Evolutionary conservation across 2,329 filamentous ascomycete genomes (phyloP), one percentile per base, ranked within the genome.

Genomic region (Tolypocladium ophioglossoides): DNA sequence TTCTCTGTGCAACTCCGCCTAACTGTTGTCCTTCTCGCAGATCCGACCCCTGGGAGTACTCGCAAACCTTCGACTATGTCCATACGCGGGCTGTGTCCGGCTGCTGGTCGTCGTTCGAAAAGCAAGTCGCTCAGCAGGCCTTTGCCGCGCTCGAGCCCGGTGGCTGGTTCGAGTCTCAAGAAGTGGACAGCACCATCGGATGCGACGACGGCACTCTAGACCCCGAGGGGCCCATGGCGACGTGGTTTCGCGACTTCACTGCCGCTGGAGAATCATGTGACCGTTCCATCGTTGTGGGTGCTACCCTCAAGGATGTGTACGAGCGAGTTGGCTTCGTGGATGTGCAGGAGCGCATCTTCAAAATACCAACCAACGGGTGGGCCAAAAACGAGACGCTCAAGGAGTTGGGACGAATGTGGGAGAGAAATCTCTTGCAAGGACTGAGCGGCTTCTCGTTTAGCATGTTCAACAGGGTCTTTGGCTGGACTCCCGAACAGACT

Each of bases 111-210:
- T 68, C 74, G 53, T 78, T 77, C 61, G 71, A 75, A 52, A 61
- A 61, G 1, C 70, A 80, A 50, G 68, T 82, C 22, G 78, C 86
- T 54, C 66, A 68, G 35, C 77, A 77, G 56, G 76, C 78, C 5
- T 79, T 77, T 55, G 66, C 69, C n/a, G 67, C 72, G 40, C 67
- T 82, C 0, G 65, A 66, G 14, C 78, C 78, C 0, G 79, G 78
- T 35, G 78, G 78, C 46, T 82, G 75, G 70, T 70, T 81, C 47
- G 78, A 82, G 62, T 76, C 74, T 2, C 78, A 81, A 58, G 78
- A 82, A 59, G 63, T 70, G 12, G 68, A 73, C 54, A 64, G 68
- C 50, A 55, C 57, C 2, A 58, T 73, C 30, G 55, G 59, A 32
- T 75, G 70, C 55, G 78, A 80, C 57, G 77, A 80, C 55, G 71